Evolutionary conservation across 129 eudicot genomes (phyloP).

Genomic region (Chrysanthemum makinoi): DNA sequence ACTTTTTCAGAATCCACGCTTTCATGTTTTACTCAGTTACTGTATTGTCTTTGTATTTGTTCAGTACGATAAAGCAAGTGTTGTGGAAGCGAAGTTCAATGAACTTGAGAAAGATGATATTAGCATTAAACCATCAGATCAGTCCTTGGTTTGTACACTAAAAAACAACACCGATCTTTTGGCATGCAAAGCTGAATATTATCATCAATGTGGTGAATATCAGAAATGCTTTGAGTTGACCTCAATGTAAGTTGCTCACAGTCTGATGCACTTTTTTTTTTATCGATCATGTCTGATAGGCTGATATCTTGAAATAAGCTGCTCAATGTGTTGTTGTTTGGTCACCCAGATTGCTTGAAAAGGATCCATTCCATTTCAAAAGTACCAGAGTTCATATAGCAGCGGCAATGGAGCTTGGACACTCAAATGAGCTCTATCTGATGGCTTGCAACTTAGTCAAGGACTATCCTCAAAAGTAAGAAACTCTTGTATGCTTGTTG

Average conservation of each 20-base stretch:
- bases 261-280: not conserved
- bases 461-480: conserved; percentile 10
- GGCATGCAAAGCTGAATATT: conserved; percentile 97
- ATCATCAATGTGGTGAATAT: conserved; percentile 94
- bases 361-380: conserved; percentile 93
- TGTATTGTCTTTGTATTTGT: conserved; percentile 14
- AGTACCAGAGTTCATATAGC: conserved; percentile 91
- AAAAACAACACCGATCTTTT: conserved; percentile 93
- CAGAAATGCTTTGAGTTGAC: conserved; percentile 97
- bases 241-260: conserved; percentile 55
- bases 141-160: conserved; percentile 57
- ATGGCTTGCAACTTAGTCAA: conserved; percentile 95
- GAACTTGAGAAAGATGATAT: conserved; percentile 80
- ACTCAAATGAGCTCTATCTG: conserved; percentile 93
- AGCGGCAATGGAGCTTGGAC: conserved; percentile 98
- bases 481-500: no score
- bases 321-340: conserved; percentile 5
- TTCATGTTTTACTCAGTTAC: not conserved
- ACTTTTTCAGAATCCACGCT: not conserved
- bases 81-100: conserved; percentile 69
- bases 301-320: not conserved
- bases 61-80: conserved; percentile 77
- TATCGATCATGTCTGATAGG: not conserved
- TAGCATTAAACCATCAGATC: conserved; percentile 42
- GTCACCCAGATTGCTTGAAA: conserved; percentile 80